Conservation (phyloP, 208 protist species). For the Acanthamoeba castellanii region DNA sequence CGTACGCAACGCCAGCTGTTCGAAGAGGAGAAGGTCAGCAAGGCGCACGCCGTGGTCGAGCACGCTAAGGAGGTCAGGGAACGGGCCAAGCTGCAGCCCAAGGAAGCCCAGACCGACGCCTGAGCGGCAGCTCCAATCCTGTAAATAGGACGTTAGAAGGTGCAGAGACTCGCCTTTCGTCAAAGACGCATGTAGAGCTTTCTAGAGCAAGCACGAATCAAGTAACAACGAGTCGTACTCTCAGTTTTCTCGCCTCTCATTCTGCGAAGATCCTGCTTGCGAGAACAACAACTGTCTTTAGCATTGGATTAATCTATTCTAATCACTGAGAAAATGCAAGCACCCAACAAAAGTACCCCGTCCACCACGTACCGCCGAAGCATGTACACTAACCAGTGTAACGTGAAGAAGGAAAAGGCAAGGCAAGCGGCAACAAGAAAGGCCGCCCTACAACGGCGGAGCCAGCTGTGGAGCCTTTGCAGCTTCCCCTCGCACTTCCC, state of each 20-base stretch:
- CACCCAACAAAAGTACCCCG: background rate
- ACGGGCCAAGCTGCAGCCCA: background rate
- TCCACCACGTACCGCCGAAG: too few species aligned
- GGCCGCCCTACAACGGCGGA: background rate
- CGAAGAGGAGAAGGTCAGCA: slow-evolving; percentile 45
- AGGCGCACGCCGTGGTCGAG: slow-evolving; percentile 15
- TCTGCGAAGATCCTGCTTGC: background rate
- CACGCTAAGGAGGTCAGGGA: slow-evolving; percentile 31
- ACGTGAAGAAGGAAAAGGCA: background rate
- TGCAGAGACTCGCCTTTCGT: too few species aligned
- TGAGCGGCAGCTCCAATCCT: background rate
- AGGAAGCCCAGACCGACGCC: background rate
- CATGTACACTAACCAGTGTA: too few species aligned
- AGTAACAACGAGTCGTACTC: background rate
- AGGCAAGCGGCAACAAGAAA: background rate
- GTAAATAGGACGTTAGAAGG: background rate
- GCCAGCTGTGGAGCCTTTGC: background rate
- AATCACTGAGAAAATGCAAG: background rate
- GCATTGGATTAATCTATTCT: too few species aligned
- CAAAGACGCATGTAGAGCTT: too few species aligned
- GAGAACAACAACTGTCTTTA: background rate
- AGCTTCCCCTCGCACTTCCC: background rate
- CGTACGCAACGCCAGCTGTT: background rate
- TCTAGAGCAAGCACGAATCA: too few species aligned
- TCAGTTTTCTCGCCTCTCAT: background rate